Evolutionary conservation across 306 rosid genomes (phyloP), one percentile per base, ranked within the genome.

Genomic region (Rubus idaeus): DNA sequence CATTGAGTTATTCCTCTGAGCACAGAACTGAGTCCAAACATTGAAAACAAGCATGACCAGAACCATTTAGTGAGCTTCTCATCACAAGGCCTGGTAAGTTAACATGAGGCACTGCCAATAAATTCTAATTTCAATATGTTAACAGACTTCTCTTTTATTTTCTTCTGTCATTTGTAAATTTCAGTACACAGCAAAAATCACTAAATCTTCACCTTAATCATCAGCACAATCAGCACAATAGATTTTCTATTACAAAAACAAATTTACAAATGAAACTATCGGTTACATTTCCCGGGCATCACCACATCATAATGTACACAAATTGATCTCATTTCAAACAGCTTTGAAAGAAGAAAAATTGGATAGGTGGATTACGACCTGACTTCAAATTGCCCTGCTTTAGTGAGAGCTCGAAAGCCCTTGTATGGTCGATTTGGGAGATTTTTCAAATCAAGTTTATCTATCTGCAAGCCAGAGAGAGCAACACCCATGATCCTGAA

Each of bases 321-420:
- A 37, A 76, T 0, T 51, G 75, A 40, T n/a, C 52, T 20, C 61
- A 45, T 41, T 72, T 57, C 39, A 42, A 41, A 58, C 63, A 71
- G 50, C 72, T 46, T 72, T 72, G 30, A 66, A 74, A 46, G 51
- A 5, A 2, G 56, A 11, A 11, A 57, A n/a, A 17, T 20, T 37
- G 10, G 18, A 1, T 26, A 0, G 14, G 13, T 39, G 30, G 44
- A 61, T 79, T 78, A 90, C 16, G 92, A 90, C 73, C 98, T 86
- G 68, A 95, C 96, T 84, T 95, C 96, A 75, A 89, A 95, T 71
- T 95, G 88, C 47, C 97, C 97, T 8, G 90, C 97, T 14, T 83
- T 86, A 14, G 96, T 95, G 46, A 89, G 89, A 73, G 96, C 96
- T 75, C 97, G 95, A 81, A 95, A 92, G 30, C 98, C 98, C 89